Evolutionary conservation across 306 rosid genomes (phyloP), one percentile per base, ranked within the genome.

Genomic region (Rubus parviflorus): DNA sequence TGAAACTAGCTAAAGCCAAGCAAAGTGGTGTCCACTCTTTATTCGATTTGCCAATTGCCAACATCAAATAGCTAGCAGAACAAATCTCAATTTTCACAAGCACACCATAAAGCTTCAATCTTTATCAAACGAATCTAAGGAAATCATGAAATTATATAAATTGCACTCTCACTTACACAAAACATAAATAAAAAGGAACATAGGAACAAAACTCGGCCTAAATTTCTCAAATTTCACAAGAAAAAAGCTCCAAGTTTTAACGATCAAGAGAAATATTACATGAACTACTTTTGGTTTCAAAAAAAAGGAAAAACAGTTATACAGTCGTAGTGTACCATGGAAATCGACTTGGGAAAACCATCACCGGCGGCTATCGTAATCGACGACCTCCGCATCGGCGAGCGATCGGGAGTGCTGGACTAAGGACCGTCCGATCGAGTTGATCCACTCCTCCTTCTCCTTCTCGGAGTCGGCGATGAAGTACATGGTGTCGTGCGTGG

Each of bases 361-460:
- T 79, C 82, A 85, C 60, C 79, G 77, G n/a, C 41, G 82, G 72
- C 77, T 78, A 51, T 87, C 85, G 69, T 87, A 87, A 81, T 87
- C 90, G 5, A 82, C 85, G 62, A 87, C 87, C 68, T 87, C 90
- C 23, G 77, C 58, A 68, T 87, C 90, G 9, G 88, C 79, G 58
- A 87, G 83, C 12, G 90, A 83, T 40, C 83, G 70, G 3, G 90
- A 87, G 64, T 85, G 87, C 79, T 87, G 90, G 10, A 87, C 90
- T 5, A 87, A 72, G 12, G 88, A 78, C 49, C 87, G 87, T 9
- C 90, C 90, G 25, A 87, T 84, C 7, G 88, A 87, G 70, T 87
- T 87, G 85, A 87, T 82, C 90, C 88, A 87, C 20, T 85, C 90
- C 72, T 87, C 88, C 81, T 87, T 87, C 74, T 87, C 90, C 82